Conservation (phyloP, 2,329 filamentous ascomycete species). For the Colletotrichum nymphaeae region DNA sequence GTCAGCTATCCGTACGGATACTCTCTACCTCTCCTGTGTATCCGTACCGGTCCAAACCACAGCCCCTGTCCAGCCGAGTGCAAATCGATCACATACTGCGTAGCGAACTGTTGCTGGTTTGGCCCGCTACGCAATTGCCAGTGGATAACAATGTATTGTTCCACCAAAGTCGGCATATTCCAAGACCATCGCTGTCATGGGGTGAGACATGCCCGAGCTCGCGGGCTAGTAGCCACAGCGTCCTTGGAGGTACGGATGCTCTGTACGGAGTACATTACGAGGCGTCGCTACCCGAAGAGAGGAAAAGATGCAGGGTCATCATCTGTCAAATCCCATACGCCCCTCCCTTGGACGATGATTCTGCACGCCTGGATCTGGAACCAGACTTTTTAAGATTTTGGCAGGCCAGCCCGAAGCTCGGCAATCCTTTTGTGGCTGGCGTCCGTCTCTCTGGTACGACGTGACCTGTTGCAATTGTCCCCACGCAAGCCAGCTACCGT, state of each 20-base stretch:
- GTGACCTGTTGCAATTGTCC: constrained; percentile 9
- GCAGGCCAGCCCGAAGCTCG: constrained; percentile 16
- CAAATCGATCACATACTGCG: neutral
- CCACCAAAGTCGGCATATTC: neutral
- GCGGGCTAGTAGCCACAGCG: neutral
- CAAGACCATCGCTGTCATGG: neutral
- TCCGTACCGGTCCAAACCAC: neutral
- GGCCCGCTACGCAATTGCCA: neutral
- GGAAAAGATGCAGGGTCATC: constrained; percentile 17
- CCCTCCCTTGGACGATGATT: constrained; percentile 1
- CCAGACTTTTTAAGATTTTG: constrained; percentile 20
- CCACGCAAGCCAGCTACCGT: constrained; percentile 13
- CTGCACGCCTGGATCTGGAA: constrained; percentile 19
- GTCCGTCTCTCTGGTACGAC: constrained; percentile 15
- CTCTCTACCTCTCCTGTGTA: neutral
- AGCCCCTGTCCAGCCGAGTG: no score
- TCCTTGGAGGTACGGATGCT: neutral
- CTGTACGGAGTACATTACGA: neutral
- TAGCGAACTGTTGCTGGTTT: neutral
- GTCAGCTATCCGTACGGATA: neutral
- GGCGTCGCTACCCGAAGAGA: neutral
- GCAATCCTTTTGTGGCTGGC: constrained; percentile 4
- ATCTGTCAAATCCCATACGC: constrained; percentile 11
- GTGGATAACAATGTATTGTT: neutral
- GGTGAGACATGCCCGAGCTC: neutral